Conservation (phyloP, 345 rosid genomes). For the Pseudoturritis turrita region DNA sequence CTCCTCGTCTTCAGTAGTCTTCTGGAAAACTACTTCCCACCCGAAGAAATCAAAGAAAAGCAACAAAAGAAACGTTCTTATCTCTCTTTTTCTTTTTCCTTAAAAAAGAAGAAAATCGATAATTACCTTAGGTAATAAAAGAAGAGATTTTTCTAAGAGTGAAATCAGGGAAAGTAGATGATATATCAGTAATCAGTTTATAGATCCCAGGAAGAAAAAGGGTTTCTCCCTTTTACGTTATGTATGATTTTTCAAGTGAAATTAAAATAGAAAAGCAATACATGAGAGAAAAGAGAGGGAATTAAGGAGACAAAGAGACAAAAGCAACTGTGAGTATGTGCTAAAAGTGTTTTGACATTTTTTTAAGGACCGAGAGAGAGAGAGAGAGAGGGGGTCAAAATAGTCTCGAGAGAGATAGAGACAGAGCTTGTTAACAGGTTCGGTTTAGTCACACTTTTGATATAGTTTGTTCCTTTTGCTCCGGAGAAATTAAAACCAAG, state of each 20-base stretch:
- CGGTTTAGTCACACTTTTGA: no score
- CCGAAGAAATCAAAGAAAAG: neutral
- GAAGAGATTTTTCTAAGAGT: neutral
- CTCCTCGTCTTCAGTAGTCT: neutral
- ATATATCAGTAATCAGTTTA: neutral
- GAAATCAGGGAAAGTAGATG: conserved; percentile 14
- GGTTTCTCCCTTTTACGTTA: neutral
- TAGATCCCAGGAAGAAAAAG: conserved; percentile 27
- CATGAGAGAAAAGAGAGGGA: conserved; percentile 1
- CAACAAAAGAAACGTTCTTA: neutral
- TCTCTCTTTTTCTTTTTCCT: neutral
- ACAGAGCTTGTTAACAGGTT: no score
- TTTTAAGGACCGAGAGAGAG: neutral
- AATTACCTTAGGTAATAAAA: neutral
- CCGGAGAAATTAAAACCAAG: no score
- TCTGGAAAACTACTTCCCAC: neutral
- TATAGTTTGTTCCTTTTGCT: no score
- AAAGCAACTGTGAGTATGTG: neutral
- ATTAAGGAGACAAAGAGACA: conserved; percentile 33
- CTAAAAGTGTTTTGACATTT: neutral
- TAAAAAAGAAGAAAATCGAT: neutral
- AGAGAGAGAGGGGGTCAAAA: neutral
- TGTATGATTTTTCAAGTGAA: neutral
- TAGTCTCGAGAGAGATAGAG: neutral
- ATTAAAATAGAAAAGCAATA: neutral